These are phyloP conservation scores for Pythium insidiosum DNA, from an alignment of 352 stramenopile species.

Conservation along the genomic window DNA sequence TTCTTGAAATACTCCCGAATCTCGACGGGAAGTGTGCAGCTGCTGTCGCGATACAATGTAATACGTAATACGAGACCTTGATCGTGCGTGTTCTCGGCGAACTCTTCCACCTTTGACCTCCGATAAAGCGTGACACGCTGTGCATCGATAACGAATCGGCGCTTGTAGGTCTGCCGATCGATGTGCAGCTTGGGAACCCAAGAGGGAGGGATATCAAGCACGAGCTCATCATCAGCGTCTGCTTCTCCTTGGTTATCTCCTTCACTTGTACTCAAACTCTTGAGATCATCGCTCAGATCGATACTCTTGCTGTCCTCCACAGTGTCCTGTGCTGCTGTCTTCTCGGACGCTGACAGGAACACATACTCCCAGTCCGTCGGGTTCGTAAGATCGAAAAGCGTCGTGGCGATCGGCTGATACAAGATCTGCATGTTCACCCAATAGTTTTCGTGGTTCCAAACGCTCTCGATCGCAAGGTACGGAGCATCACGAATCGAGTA, in stretches of 20 bases:
- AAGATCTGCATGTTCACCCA: constrained; percentile 92
- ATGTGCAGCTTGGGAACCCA: constrained; percentile 81
- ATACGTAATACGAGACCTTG: constrained; percentile 84
- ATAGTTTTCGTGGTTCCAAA: constrained; percentile 95
- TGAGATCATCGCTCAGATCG: constrained; percentile 52
- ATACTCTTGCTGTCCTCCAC: constrained; percentile 41
- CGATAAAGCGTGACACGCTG: constrained; percentile 86
- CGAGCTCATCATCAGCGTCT: constrained; percentile 52
- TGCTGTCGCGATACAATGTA: constrained; percentile 74
- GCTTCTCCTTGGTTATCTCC: constrained; percentile 49
- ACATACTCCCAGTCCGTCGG: constrained; percentile 89
- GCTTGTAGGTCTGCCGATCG: constrained; percentile 63
- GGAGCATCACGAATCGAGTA: constrained; percentile 78
- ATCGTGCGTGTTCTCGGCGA: constrained; percentile 83
- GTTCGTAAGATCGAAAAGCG: constrained; percentile 78
- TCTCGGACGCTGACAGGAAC: constrained; percentile 75
- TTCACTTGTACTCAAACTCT: constrained; percentile 31
- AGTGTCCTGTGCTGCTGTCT: constrained; percentile 34
- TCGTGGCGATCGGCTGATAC: constrained; percentile 48
- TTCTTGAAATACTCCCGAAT: constrained; percentile 91
- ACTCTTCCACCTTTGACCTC: constrained; percentile 90
- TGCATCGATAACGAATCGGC: constrained; percentile 80
- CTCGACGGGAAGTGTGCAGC: constrained; percentile 75
- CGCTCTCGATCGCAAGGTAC: constrained; percentile 82
- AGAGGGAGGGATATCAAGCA: constrained; percentile 78